phyloP scores from a whole-genome alignment of 169 alveolate genomes.

The Eimeria acervulina region DNA sequence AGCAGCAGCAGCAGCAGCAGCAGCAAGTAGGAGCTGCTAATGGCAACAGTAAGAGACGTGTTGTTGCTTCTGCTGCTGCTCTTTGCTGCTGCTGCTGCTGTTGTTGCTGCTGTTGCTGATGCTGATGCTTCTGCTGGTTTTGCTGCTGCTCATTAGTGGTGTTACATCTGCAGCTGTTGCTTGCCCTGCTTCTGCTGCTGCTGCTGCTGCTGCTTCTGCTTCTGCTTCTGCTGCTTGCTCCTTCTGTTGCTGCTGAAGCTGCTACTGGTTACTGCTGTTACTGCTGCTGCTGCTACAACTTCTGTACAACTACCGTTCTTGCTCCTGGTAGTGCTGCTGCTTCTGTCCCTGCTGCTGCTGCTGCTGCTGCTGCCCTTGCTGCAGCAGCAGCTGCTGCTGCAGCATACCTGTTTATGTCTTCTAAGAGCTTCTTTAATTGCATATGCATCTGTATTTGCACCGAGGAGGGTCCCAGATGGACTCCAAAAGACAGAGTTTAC shows the following conservation, averaged over 20 bases:
- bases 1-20: neutral
- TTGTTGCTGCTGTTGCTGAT: neutral
- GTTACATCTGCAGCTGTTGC: neutral
- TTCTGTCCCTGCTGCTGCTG: constrained; percentile 20
- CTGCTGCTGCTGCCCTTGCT: constrained; percentile 6
- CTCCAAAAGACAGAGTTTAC: constrained; percentile 39
- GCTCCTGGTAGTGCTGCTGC: constrained; percentile 52
- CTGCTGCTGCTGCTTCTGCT: no score
- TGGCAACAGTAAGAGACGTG: neutral
- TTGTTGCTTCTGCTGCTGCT: constrained; percentile 25
- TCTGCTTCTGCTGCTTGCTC: no score
- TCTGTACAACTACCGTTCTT: neutral
- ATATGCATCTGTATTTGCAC: constrained; percentile 1
- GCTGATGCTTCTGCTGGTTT: no score
- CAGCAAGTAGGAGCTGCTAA: neutral
- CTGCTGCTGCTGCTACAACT: no score
- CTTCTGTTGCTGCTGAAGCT: no score
- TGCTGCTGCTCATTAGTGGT: neutral
- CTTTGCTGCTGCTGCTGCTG: constrained; percentile 27
- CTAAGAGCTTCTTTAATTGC: neutral
- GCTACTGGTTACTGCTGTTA: no score
- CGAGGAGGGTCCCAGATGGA: neutral
- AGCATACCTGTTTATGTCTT: neutral
- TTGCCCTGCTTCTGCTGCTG: no score
- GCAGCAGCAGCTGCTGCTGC: constrained; percentile 14